Conservation (phyloP, 176 grass and related monocot genomes). For the Zea luxurians region DNA sequence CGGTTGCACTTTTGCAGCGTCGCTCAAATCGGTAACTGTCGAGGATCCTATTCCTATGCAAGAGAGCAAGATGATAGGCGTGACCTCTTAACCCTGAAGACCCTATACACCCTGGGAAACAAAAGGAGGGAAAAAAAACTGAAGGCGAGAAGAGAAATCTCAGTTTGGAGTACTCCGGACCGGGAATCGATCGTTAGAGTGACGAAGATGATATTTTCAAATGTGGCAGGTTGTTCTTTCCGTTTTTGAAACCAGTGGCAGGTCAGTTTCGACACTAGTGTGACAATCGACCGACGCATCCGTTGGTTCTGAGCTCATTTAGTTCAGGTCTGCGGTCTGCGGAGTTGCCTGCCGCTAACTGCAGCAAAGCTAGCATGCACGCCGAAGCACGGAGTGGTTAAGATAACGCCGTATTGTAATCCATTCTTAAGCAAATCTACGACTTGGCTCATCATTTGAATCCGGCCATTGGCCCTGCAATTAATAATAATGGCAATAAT, state of each 20-base stretch:
- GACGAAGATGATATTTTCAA: slow-evolving; percentile 28
- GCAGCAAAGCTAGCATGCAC: neutral
- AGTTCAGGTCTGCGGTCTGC: neutral
- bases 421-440: slow-evolving; percentile 25
- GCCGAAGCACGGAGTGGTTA: slow-evolving; percentile 42
- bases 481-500: too few relatives aligned
- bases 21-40: neutral
- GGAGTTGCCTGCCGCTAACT: neutral
- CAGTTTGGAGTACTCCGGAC: neutral
- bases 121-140: too few relatives aligned
- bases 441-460: slow-evolving; percentile 43
- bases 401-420: slow-evolving; percentile 44
- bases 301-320: slow-evolving; percentile 12
- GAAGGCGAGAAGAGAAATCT: too few relatives aligned
- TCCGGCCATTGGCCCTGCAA: neutral
- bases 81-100: neutral
- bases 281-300: slow-evolving; percentile 16
- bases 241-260: too few relatives aligned
- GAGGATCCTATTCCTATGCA: neutral
- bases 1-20: neutral
- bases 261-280: slow-evolving; percentile 17
- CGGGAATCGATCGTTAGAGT: slow-evolving; percentile 22
- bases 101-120: too few relatives aligned
- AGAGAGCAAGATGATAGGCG: neutral
- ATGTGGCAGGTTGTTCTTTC: slow-evolving; percentile 26